These are phyloP conservation scores for Aspergillus quadrilineatus DNA, from an alignment of 2,329 filamentous ascomycete genomes.

Conservation along the genomic window DNA sequence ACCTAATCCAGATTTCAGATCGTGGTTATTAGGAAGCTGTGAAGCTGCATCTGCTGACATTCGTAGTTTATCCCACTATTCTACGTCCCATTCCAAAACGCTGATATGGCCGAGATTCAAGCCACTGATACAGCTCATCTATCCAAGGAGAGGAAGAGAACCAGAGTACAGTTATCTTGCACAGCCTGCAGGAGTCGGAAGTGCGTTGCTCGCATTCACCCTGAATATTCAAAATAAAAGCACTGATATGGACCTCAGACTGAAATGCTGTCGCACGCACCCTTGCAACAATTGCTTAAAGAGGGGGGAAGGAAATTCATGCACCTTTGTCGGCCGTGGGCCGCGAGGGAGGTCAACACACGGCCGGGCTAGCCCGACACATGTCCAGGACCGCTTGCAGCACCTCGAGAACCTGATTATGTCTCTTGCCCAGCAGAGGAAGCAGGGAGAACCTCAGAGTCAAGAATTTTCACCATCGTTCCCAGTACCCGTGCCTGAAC, in stretches of 20 bases:
- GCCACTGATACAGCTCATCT: not conserved
- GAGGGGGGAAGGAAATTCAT: constrained; percentile 31
- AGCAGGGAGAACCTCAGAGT: constrained; percentile 12
- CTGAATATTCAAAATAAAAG: constrained; percentile 1
- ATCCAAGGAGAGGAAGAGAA: constrained; percentile 31
- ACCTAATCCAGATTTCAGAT: not conserved
- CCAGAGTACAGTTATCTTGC: constrained; percentile 40
- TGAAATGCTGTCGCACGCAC: constrained; percentile 38
- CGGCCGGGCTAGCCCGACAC: constrained; percentile 27
- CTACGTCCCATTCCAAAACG: not conserved
- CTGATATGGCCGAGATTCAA: constrained; percentile 4
- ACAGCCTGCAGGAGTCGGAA: constrained; percentile 39
- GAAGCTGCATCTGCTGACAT: not conserved
- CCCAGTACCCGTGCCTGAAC: not conserved
- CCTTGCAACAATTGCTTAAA: constrained; percentile 38
- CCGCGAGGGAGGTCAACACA: constrained; percentile 31
- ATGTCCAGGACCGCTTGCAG: constrained; percentile 37
- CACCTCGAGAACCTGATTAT: constrained; percentile 39
- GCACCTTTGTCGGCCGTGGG: constrained; percentile 37
- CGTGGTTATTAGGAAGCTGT: not conserved
- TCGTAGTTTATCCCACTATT: not conserved
- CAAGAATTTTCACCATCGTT: not conserved
- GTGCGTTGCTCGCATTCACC: constrained; percentile 20
- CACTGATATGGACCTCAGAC: constrained; percentile 16
- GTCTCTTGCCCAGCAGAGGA: constrained; percentile 34